phyloP scores from a whole-genome alignment of 441 rosid species.

The Caryocar brasiliense region DNA sequence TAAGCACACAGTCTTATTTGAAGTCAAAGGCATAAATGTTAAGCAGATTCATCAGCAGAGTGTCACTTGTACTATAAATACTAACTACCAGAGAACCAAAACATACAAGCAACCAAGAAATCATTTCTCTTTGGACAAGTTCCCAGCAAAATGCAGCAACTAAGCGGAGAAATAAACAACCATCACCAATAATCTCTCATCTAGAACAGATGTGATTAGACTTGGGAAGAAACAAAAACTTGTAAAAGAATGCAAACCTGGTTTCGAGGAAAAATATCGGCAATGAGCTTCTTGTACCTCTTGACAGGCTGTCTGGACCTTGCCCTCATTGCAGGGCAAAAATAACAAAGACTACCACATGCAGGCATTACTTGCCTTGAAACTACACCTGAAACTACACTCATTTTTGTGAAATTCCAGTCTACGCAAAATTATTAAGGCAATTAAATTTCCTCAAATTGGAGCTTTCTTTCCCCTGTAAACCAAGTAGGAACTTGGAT shows the following conservation, averaged over 20 bases:
- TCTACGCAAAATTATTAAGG: background rate
- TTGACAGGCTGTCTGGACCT: constrained; percentile 96
- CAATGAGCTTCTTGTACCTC: constrained; percentile 93
- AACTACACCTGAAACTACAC: constrained; percentile 54
- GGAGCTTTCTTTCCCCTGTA: constrained; percentile 40
- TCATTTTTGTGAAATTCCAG: constrained; percentile 36
- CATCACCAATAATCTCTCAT: background rate
- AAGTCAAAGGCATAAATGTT: background rate
- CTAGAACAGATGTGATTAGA: background rate
- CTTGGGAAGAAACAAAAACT: background rate
- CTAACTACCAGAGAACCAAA: too few relatives aligned
- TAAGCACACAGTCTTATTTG: background rate
- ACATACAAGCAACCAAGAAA: too few relatives aligned
- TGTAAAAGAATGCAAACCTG: constrained; percentile 39
- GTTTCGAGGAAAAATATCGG: constrained; percentile 71
- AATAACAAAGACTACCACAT: constrained; percentile 84
- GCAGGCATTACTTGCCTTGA: constrained; percentile 87
- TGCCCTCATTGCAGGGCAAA: constrained; percentile 79
- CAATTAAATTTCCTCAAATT: background rate
- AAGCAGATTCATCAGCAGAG: background rate
- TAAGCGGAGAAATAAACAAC: background rate
- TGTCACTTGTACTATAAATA: background rate
- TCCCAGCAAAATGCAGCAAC: too few relatives aligned
- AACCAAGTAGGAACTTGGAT: constrained; percentile 30
- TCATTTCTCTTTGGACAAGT: too few relatives aligned